Evolutionary conservation across 306 rosid species (phyloP).

Genomic region (Leucaena leucocephala): DNA sequence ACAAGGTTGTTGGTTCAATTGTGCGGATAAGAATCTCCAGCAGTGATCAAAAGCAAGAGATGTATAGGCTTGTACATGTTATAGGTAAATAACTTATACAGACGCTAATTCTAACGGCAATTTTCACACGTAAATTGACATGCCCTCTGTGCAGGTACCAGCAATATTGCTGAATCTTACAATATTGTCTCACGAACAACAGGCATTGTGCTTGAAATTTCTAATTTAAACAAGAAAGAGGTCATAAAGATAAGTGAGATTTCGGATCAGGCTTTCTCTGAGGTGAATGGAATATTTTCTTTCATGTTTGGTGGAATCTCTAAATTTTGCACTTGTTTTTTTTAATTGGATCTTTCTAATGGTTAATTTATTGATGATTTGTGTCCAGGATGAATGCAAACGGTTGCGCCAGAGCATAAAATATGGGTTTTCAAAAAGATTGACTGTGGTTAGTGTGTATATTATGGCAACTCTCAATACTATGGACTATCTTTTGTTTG

Average conservation of each 20-base stretch:
- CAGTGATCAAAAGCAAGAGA: conserved; percentile 76
- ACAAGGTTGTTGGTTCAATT: conserved; percentile 83
- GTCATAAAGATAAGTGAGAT: conserved; percentile 70
- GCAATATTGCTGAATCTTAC: conserved; percentile 70
- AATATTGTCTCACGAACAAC: conserved; percentile 67
- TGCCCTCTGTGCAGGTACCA: conserved; percentile 71
- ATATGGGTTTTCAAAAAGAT: conserved; percentile 74
- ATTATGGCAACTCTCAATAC: conserved; percentile 35
- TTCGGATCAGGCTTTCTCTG: conserved; percentile 85
- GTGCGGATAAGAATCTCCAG: conserved; percentile 80
- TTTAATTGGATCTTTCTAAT: conserved; percentile 6
- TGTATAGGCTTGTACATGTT: conserved; percentile 94
- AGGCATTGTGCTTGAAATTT: conserved; percentile 75
- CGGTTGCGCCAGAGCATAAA: conserved; percentile 74
- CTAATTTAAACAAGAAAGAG: conserved; percentile 83
- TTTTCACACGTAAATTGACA: conserved; percentile 19
- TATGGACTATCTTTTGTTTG: conserved; percentile 16
- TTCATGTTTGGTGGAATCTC: conserved; percentile 12
- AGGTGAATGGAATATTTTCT: conserved; percentile 55
- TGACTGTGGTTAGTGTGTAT: conserved; percentile 76
- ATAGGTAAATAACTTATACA: conserved; percentile 58
- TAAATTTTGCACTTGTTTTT: conserved; percentile 16
- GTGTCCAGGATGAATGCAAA: conserved; percentile 83
- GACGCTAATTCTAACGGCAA: conserved; percentile 25
- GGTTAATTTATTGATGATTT: conserved; percentile 40